phyloP scores from a whole-genome alignment of 2,329 filamentous ascomycete species.

The Trichoderma sp. region DNA sequence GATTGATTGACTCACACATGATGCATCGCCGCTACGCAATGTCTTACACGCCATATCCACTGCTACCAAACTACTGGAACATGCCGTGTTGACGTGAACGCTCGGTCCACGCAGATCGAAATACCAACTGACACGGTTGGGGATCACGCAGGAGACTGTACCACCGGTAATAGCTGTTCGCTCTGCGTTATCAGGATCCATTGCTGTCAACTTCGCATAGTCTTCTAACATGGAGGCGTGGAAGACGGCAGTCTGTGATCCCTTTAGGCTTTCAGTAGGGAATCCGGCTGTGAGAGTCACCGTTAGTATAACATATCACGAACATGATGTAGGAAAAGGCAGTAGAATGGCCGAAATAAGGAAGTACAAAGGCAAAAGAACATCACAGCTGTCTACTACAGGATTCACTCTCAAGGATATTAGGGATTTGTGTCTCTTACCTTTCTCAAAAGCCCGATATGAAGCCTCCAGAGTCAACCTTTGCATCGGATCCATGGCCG shows the following conservation, averaged over 20 bases:
- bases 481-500: constrained; percentile 22
- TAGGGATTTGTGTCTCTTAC: background rate
- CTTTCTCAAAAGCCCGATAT: constrained; percentile 19
- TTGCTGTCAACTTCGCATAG: constrained; percentile 37
- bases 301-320: no score
- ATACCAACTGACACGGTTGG: constrained; percentile 50
- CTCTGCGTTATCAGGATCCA: constrained; percentile 35
- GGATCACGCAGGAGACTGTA: constrained; percentile 41
- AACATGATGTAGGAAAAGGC: no score
- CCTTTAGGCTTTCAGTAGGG: constrained; percentile 31
- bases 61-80: constrained; percentile 49
- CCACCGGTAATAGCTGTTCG: constrained; percentile 41
- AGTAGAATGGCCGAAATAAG: no score
- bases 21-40: constrained; percentile 44
- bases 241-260: constrained; percentile 38
- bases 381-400: no score
- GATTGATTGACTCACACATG: background rate
- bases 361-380: no score
- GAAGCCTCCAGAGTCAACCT: constrained; percentile 14
- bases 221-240: constrained; percentile 42
- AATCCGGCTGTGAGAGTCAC: constrained; percentile 33
- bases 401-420: background rate
- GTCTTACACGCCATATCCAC: constrained; percentile 37
- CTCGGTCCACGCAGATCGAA: constrained; percentile 50
- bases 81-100: constrained; percentile 53